A percentile compares a stretch with the other conserved stretches of the same genome.
phyloP scores from a whole-genome alignment of 805 yeast species.

The Maudiozyma turicensis region DNA sequence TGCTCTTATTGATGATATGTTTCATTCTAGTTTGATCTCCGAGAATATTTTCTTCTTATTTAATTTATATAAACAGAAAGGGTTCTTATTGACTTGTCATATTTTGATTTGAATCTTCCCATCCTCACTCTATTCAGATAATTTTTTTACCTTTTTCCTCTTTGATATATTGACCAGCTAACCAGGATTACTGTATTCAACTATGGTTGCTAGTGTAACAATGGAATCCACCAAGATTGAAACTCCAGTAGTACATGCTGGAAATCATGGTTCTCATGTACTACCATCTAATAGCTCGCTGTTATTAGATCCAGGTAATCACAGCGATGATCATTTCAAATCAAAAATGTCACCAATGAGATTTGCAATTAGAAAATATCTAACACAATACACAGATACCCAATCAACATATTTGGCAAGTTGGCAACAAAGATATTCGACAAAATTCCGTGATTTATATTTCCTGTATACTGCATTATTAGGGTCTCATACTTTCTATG shows the following conservation, averaged over 20 bases:
- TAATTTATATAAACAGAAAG: no score
- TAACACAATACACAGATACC: constrained; percentile 49
- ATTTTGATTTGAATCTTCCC: no score
- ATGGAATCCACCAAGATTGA: background rate
- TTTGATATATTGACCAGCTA: no score
- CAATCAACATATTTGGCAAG: constrained; percentile 54
- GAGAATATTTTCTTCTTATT: no score
- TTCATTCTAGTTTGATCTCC: no score
- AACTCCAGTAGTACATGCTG: background rate
- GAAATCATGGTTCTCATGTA: background rate
- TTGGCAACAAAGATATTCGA: constrained; percentile 46
- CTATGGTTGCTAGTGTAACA: background rate
- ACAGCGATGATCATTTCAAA: constrained; percentile 56
- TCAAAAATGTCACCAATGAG: constrained; percentile 46
- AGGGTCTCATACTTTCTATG: constrained; percentile 92
- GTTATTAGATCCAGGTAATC: constrained; percentile 64
- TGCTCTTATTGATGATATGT: no score
- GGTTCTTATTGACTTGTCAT: no score
- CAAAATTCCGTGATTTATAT: constrained; percentile 52
- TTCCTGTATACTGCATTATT: constrained; percentile 84
- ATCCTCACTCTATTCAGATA: no score
- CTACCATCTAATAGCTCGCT: background rate
- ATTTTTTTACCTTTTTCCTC: no score
- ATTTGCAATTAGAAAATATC: constrained; percentile 40
- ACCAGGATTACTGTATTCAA: background rate